These are phyloP conservation scores for Beauveria australis DNA, from an alignment of 2,329 filamentous ascomycete genomes.

Conservation along the genomic window DNA sequence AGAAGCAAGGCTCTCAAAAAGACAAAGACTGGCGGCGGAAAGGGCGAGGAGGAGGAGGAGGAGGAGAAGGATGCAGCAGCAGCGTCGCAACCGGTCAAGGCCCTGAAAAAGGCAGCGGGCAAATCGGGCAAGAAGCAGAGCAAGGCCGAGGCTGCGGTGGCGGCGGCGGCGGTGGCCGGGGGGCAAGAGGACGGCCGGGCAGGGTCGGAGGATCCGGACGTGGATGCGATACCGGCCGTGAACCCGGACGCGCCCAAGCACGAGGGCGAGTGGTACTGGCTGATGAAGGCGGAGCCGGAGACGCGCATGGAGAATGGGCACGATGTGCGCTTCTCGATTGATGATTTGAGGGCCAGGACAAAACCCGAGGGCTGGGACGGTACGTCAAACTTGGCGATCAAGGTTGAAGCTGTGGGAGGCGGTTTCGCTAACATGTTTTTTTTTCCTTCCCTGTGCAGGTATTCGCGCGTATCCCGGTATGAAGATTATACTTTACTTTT, in stretches of 20 bases:
- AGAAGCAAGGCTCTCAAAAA: background rate
- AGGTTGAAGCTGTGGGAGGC: background rate
- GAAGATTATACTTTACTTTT: background rate
- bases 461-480: slow-evolving; percentile 42
- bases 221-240: slow-evolving; percentile 25
- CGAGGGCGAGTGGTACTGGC: slow-evolving; percentile 54
- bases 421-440: background rate
- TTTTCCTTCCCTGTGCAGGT: slow-evolving; percentile 22
- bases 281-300: slow-evolving; percentile 85
- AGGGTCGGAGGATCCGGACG: slow-evolving; percentile 22
- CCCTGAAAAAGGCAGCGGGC: background rate
- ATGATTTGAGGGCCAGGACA: slow-evolving; percentile 66
- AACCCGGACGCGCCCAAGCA: slow-evolving; percentile 32
- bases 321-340: slow-evolving; percentile 90
- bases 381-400: slow-evolving; percentile 28
- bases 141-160: background rate
- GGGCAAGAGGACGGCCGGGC: slow-evolving; percentile 5
- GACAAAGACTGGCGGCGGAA: background rate
- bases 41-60: background rate
- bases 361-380: slow-evolving; percentile 89
- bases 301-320: slow-evolving; percentile 76
- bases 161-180: too few relatives aligned
- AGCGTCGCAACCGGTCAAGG: background rate
- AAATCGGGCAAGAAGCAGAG: background rate
- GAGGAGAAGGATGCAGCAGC: background rate